Conservation (phyloP, 1,284 basidiomycete genomes). For the Cryptococcus sp. region DNA sequence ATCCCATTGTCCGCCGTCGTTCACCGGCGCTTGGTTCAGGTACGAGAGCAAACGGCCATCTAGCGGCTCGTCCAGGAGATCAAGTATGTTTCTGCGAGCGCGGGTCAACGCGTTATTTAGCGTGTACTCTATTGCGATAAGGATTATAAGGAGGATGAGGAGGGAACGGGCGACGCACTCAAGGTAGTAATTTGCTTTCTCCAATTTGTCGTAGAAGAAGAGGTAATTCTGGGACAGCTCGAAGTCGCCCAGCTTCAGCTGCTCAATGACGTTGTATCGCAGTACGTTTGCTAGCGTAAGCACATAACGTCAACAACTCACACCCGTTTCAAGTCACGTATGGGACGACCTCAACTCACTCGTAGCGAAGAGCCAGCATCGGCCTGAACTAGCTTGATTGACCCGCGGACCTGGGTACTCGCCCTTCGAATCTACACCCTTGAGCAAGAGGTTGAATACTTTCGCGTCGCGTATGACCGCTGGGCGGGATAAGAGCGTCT, state of each 20-base stretch:
- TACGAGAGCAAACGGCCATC: slow-evolving; percentile 79
- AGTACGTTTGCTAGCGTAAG: slow-evolving; percentile 65
- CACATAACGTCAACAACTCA: neutral
- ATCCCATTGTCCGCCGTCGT: slow-evolving; percentile 93
- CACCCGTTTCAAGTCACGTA: neutral
- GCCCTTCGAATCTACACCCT: slow-evolving; percentile 59
- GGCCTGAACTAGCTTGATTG: slow-evolving; percentile 80
- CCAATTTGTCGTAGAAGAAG: slow-evolving; percentile 93
- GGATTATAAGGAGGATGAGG: too few relatives aligned
- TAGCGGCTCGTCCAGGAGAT: slow-evolving; percentile 75
- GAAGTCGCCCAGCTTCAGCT: slow-evolving; percentile 81
- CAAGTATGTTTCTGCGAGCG: slow-evolving; percentile 61
- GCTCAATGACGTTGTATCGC: slow-evolving; percentile 80
- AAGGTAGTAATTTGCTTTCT: slow-evolving; percentile 93
- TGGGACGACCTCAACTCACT: slow-evolving; percentile 54
- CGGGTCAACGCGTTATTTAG: neutral
- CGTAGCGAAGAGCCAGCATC: slow-evolving; percentile 92
- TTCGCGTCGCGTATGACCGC: slow-evolving; percentile 70
- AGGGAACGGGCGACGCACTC: slow-evolving; percentile 60
- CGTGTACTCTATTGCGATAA: too few relatives aligned
- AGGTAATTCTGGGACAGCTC: slow-evolving; percentile 85
- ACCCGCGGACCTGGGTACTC: slow-evolving; percentile 69
- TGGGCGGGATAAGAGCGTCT: slow-evolving; percentile 66
- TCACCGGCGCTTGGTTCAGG: slow-evolving; percentile 75
- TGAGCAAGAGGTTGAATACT: slow-evolving; percentile 77